A percentile compares a stretch with the other conserved stretches of the same genome.
Conservation (phyloP, 495 filamentous ascomycete species). For the Chaetomium cochliodes region DNA sequence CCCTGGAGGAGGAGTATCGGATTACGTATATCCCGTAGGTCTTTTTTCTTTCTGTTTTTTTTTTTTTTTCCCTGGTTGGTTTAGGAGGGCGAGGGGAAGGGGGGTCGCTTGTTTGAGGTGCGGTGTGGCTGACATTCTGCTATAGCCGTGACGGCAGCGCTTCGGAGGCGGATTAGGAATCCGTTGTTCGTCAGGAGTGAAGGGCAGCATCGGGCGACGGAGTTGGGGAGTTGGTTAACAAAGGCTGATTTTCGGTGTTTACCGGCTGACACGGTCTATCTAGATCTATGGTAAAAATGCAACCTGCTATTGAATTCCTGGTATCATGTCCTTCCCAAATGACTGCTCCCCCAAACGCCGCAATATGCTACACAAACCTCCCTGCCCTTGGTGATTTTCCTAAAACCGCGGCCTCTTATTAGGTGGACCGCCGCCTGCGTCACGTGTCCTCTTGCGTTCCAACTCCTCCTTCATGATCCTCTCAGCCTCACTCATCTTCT, state of each 20-base stretch:
- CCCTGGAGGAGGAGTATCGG: conserved; percentile 65
- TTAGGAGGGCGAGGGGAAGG: background rate
- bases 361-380: background rate
- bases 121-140: conserved; percentile 3
- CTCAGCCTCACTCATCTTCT: conserved; percentile 86
- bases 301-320: conserved; percentile 13
- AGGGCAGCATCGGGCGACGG: conserved; percentile 13
- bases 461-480: conserved; percentile 87
- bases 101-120: background rate
- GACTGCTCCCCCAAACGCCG: conserved; percentile 9
- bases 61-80: background rate
- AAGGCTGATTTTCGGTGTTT: background rate
- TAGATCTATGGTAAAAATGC: background rate
- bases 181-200: background rate
- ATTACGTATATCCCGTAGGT: conserved; percentile 68
- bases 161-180: conserved; percentile 40
- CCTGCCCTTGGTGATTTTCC: background rate
- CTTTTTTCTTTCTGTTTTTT: background rate
- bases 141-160: conserved; percentile 53
- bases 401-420: conserved; percentile 45
- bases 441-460: conserved; percentile 64
- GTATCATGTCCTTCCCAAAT: conserved; percentile 23
- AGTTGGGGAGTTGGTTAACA: conserved; percentile 22
- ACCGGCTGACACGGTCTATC: background rate
- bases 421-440: conserved; percentile 36